phyloP scores from a whole-genome alignment of 768 basidiomycete genomes.

The Kwoniella europaea region DNA sequence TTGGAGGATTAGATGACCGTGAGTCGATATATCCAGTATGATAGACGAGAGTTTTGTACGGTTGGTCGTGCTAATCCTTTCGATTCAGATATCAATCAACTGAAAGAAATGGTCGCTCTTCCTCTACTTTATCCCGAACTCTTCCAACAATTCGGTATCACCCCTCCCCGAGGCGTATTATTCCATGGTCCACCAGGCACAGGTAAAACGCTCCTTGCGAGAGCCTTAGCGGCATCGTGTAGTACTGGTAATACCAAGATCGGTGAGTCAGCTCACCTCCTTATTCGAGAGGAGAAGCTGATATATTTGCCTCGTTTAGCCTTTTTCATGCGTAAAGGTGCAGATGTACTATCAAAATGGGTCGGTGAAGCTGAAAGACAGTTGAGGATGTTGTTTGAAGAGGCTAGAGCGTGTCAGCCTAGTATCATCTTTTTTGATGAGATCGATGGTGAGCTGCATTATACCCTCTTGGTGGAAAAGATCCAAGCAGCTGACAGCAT shows the following conservation, averaged over 20 bases:
- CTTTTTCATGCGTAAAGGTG: constrained; percentile 99
- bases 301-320: constrained; percentile 62
- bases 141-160: constrained; percentile 89
- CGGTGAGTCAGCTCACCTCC: constrained; percentile 64
- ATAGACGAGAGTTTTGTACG: not conserved
- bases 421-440: constrained; percentile 99
- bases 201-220: constrained; percentile 83
- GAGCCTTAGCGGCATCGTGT: constrained; percentile 92
- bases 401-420: constrained; percentile 88
- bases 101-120: constrained; percentile 98
- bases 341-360: constrained; percentile 97
- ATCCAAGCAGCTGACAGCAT: not conserved
- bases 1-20: constrained; percentile 95
- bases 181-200: constrained; percentile 99
- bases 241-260: constrained; percentile 83
- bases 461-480: not conserved
- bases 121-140: constrained; percentile 95
- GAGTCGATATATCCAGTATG: constrained; percentile 50
- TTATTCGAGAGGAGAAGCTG: constrained; percentile 7
- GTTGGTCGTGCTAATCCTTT: not conserved
- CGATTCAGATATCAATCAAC: constrained; percentile 80
- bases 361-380: constrained; percentile 98
- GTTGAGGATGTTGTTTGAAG: constrained; percentile 90
- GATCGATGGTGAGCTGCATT: constrained; percentile 72
- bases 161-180: constrained; percentile 92